These are phyloP conservation scores for Leccinum griseonigrum DNA, from an alignment of 1,284 basidiomycete species.

Conservation along the genomic window DNA sequence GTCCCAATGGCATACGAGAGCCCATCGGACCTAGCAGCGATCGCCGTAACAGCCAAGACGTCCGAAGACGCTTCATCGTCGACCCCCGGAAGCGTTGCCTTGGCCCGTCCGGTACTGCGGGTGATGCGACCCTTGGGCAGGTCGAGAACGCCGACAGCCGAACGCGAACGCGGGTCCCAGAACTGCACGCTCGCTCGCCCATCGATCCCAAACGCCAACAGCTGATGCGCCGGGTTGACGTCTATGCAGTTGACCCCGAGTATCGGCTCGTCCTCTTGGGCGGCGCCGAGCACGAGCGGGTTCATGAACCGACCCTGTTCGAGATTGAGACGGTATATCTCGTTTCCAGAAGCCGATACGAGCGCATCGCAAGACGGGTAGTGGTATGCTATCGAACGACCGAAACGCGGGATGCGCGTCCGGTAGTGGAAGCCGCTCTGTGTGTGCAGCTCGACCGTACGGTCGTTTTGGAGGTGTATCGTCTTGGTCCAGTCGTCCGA, in stretches of 20 bases:
- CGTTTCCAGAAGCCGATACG: constrained; percentile 74
- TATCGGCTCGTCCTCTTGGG: constrained; percentile 50
- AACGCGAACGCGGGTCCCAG: constrained; percentile 92
- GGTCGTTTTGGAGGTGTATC: constrained; percentile 94
- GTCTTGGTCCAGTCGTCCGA: constrained; percentile 99
- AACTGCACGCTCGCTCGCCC: constrained; percentile 87
- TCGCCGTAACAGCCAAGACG: constrained; percentile 75
- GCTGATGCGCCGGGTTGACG: constrained; percentile 91
- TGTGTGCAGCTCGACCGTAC: constrained; percentile 93
- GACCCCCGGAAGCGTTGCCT: constrained; percentile 40
- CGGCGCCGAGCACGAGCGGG: constrained; percentile 61
- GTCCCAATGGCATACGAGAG: constrained; percentile 94
- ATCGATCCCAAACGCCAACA: constrained; percentile 88
- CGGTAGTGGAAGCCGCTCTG: constrained; percentile 93
- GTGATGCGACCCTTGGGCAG: constrained; percentile 66
- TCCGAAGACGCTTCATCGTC: constrained; percentile 35
- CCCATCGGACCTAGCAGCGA: constrained; percentile 85
- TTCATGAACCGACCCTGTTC: constrained; percentile 93
- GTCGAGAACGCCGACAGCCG: constrained; percentile 71
- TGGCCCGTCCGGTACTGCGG: constrained; percentile 39
- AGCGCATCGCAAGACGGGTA: constrained; percentile 82
- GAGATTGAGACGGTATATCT: constrained; percentile 93
- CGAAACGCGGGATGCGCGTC: constrained; percentile 92
- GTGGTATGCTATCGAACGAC: constrained; percentile 89
- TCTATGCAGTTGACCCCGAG: constrained; percentile 90